Conservation (phyloP, 352 stramenopile species). For the Phytophthora constricta region DNA sequence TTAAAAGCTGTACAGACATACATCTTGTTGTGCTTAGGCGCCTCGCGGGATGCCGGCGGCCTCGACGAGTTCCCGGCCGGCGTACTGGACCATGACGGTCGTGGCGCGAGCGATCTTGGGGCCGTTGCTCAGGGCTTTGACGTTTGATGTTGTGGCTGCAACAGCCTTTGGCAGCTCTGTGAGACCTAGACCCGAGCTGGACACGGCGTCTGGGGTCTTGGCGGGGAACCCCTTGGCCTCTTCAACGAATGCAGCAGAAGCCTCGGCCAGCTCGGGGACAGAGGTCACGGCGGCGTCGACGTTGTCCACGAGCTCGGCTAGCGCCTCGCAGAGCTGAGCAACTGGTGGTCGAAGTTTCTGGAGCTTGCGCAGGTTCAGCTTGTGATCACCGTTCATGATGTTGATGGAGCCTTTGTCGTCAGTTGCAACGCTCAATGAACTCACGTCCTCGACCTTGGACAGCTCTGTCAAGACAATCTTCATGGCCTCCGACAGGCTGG, state of each 20-base stretch:
- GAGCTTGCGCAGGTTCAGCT: constrained; percentile 55
- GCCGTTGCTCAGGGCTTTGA: constrained; percentile 52
- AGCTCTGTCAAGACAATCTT: constrained; percentile 56
- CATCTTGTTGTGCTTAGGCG: constrained; percentile 21
- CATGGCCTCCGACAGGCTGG: constrained; percentile 37
- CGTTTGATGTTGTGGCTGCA: constrained; percentile 43
- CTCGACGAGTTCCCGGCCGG: constrained; percentile 46
- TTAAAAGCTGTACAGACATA: neutral
- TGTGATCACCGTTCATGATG: constrained; percentile 53
- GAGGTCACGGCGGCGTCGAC: constrained; percentile 52
- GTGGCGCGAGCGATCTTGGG: constrained; percentile 58
- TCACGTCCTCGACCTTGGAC: constrained; percentile 51
- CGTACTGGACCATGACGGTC: constrained; percentile 62
- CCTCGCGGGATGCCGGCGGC: constrained; percentile 48
- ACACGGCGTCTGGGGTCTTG: constrained; percentile 51
- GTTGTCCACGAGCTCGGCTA: constrained; percentile 62
- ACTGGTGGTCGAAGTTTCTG: constrained; percentile 52
- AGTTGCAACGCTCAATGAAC: constrained; percentile 37
- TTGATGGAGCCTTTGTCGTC: constrained; percentile 51
- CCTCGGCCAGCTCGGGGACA: constrained; percentile 51
- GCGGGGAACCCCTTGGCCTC: constrained; percentile 53
- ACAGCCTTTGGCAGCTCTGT: constrained; percentile 54
- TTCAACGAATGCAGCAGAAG: constrained; percentile 41
- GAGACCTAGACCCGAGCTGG: constrained; percentile 45
- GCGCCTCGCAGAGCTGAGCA: constrained; percentile 50